Conservation (phyloP, 2,329 filamentous ascomycete species). For the Colletotrichum viniferum region DNA sequence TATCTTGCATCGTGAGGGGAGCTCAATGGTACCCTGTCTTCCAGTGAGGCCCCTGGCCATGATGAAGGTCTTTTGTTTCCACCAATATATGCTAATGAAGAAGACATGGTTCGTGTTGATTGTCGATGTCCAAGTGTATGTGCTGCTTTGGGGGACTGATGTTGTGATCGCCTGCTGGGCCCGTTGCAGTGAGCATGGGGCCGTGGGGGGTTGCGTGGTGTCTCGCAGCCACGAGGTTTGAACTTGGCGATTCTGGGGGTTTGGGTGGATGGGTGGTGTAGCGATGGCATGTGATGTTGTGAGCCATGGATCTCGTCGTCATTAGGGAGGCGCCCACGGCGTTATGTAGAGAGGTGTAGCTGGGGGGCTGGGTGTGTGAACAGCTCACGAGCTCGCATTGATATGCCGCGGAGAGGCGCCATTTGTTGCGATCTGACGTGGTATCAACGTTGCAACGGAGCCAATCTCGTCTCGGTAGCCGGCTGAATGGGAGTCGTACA, state of each 20-base stretch:
- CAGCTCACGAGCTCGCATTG: not conserved
- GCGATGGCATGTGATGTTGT: not conserved
- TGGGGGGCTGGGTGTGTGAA: not conserved
- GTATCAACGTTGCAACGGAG: not conserved
- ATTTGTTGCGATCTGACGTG: not conserved
- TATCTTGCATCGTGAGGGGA: conserved; percentile 12
- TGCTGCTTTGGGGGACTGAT: not conserved
- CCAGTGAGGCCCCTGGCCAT: not conserved
- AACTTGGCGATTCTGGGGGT: not conserved
- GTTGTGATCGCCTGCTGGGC: not conserved
- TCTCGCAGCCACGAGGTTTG: not conserved
- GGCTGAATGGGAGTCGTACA: not conserved
- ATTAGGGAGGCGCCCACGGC: not conserved
- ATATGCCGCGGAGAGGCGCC: not conserved
- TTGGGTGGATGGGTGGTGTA: not conserved
- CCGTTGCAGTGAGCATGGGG: not conserved
- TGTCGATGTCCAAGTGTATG: not conserved
- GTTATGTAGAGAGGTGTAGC: not conserved
- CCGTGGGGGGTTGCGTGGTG: not conserved
- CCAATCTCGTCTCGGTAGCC: not conserved
- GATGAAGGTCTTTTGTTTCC: not conserved
- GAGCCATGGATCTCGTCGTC: not conserved
- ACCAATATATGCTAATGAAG: not conserved
- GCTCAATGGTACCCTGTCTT: not conserved
- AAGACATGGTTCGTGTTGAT: not conserved